Evolutionary conservation across 2,329 filamentous ascomycete genomes (phyloP).

Genomic region (Botryosphaeria agaves): DNA sequence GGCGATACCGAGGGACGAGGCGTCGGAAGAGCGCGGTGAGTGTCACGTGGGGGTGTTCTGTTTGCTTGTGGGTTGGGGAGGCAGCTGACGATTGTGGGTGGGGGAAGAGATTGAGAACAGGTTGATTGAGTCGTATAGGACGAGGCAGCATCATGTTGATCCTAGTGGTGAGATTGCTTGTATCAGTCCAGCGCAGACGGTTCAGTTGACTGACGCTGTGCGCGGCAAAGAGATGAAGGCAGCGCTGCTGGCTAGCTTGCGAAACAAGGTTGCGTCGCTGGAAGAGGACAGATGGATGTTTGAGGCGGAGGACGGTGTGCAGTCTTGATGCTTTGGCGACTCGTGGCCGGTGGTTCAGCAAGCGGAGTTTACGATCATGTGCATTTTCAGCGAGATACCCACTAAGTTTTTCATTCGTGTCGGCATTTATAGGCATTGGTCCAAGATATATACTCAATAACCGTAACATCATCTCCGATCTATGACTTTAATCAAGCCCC

Average conservation of each 20-base stretch:
- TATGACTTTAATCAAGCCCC: slow-evolving; percentile 10
- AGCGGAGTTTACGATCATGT: not conserved
- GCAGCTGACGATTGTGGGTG: not conserved
- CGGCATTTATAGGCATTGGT: no score
- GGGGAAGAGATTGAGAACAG: not conserved
- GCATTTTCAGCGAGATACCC: not conserved
- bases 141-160: slow-evolving; percentile 1
- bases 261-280: slow-evolving; percentile 53
- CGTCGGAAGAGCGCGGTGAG: slow-evolving; percentile 2
- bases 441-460: no score
- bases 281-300: slow-evolving; percentile 88
- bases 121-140: not conserved
- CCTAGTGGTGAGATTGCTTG: slow-evolving; percentile 1
- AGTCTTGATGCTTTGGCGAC: not conserved
- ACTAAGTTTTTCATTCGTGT: no score
- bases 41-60: no score
- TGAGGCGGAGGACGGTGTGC: slow-evolving; percentile 40
- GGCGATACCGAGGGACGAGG: slow-evolving; percentile 5
- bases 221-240: slow-evolving; percentile 3
- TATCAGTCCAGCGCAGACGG: not conserved
- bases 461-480: not conserved
- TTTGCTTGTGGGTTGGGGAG: no score
- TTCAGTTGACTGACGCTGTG: not conserved
- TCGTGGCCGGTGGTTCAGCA: not conserved
- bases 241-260: slow-evolving; percentile 45